These are phyloP conservation scores for Trichosanthes truncata DNA, from an alignment of 306 rosid genomes.

Conservation along the genomic window DNA sequence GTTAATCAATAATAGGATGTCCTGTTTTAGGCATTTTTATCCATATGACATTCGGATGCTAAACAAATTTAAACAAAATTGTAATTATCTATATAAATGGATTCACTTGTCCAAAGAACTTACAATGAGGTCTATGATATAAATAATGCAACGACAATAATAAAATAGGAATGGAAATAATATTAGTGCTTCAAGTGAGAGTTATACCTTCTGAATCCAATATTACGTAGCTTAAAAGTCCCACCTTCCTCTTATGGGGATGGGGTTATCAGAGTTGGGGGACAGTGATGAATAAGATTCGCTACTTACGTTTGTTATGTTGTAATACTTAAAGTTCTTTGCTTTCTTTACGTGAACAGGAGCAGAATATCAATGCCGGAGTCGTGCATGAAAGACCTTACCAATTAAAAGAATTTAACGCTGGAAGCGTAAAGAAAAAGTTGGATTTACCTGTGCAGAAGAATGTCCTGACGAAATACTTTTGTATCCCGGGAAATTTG, in stretches of 20 bases:
- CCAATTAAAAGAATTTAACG: constrained; percentile 30
- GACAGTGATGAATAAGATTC: background rate
- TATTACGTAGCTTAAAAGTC: background rate
- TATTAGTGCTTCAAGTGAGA: background rate
- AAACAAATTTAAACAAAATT: background rate
- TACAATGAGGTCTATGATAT: background rate
- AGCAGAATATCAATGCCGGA: constrained; percentile 22
- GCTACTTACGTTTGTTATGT: background rate
- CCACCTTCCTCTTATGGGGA: background rate
- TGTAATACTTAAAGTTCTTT: constrained; percentile 11
- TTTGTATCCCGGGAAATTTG: constrained; percentile 58
- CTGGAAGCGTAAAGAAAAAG: constrained; percentile 50
- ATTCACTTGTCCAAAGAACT: background rate
- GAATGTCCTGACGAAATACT: constrained; percentile 77
- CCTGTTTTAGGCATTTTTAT: background rate
- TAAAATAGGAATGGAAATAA: background rate
- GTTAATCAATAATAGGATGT: background rate
- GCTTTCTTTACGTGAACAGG: constrained; percentile 34
- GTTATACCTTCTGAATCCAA: background rate
- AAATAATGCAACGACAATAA: background rate
- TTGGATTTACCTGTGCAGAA: constrained; percentile 84
- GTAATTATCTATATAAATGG: background rate
- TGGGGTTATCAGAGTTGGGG: background rate
- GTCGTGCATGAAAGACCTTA: constrained; percentile 20
- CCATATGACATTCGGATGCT: background rate